phyloP scores from a whole-genome alignment of 225 moss, liverwort and hornwort genomes.

The Takakia lepidozioides region DNA sequence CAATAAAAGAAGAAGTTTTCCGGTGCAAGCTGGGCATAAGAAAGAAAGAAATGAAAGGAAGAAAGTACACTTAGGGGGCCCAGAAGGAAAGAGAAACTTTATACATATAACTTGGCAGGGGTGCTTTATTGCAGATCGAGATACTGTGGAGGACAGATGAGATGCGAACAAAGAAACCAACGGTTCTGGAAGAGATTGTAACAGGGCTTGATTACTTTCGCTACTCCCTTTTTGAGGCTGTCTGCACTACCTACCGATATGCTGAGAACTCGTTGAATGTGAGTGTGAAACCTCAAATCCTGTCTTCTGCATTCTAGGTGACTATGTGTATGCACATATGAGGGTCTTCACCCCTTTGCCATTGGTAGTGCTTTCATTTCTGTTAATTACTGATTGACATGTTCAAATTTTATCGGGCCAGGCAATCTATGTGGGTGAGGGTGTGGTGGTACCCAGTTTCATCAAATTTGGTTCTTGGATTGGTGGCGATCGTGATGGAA shows the following conservation, averaged over 20 bases:
- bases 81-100: too few relatives aligned
- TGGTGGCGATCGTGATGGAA: conserved; percentile 97
- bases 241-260: conserved; percentile 95
- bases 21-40: too few relatives aligned
- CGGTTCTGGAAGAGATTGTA: conserved; percentile 87
- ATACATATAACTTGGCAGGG: too few relatives aligned
- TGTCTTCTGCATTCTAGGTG: too few relatives aligned
- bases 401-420: conserved; percentile 12
- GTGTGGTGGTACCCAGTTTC: conserved; percentile 66
- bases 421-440: conserved; percentile 66
- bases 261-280: conserved; percentile 84
- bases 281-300: too few relatives aligned
- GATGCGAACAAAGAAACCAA: conserved; percentile 87
- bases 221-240: conserved; percentile 87
- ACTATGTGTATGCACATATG: too few relatives aligned
- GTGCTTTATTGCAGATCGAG: conserved; percentile 53
- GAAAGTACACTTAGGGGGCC: too few relatives aligned
- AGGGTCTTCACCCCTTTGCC: too few relatives aligned
- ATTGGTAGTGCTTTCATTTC: too few relatives aligned
- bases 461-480: conserved; percentile 98
- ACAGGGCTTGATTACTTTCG: conserved; percentile 97
- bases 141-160: conserved; percentile 98
- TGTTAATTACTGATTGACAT: too few relatives aligned
- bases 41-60: too few relatives aligned
- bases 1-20: too few relatives aligned